Evolutionary conservation across 2,329 filamentous ascomycete genomes (phyloP), one percentile per base, ranked within the genome.

Genomic region (Sordariomycetes sp.): DNA sequence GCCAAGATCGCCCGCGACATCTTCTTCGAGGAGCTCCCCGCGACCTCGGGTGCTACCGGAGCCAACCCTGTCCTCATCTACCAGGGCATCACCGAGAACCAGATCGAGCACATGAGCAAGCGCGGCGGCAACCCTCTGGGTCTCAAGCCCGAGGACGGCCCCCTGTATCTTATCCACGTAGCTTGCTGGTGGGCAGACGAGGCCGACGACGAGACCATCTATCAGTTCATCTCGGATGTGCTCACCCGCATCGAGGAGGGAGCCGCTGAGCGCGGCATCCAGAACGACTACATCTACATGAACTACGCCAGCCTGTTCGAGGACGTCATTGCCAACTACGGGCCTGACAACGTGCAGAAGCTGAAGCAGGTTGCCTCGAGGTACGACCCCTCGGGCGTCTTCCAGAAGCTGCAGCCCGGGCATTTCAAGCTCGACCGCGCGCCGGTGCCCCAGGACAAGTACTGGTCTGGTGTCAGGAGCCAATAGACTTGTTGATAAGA

Each of bases 261-360:
- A 17, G 37, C 41, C 14, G 30, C 39, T 32, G 21, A 17, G 21
- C 35, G 32, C 5, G 47, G 42, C 5, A 12, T 31, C 3, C 20
- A 39, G n/a, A 42, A 35, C 18, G 43, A 44, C 11, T 52, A 44
- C 21, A 21, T 47, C 14, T 67, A 65, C 42, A 54, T 67, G 42
- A 67, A 68, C 44, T 66, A 68, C 39, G 63, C 60, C 3, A 49
- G 51, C 18, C 36, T 42, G 21, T 51, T 46, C 14, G 60, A 68
- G 44, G 47, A 59, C 21, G 55, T 59, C 2, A 47, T 65, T 31
- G 37, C 38, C 16, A 45, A 56, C 5, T 68, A 66, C 37, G 59
- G 63, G 0, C 33, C 44, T 7, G 49, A 48, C n/a, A 66, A 59
- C 23, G 35, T 58, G 17, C 46, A 45, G 5, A 48, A 41, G 30